Conservation (phyloP, 805 yeast species). For the Schwanniomyces pseudopolymorphus region DNA sequence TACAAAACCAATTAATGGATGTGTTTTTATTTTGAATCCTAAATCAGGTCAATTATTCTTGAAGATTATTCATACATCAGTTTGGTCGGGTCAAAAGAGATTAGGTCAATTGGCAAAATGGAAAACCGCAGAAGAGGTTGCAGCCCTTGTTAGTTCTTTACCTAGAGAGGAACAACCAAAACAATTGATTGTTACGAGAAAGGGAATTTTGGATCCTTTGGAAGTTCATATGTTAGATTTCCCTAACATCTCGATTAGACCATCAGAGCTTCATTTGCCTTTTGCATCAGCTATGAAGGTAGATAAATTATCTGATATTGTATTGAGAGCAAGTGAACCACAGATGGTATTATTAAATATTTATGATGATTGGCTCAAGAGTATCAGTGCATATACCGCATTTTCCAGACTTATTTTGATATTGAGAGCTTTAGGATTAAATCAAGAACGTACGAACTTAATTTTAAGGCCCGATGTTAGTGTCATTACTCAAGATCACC, state of each 20-base stretch:
- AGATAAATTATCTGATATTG: slow-evolving; percentile 75
- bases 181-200: slow-evolving; percentile 85
- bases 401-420: slow-evolving; percentile 83
- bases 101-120: slow-evolving; percentile 92
- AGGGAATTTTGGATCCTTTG: slow-evolving; percentile 89
- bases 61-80: slow-evolving; percentile 88
- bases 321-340: slow-evolving; percentile 85
- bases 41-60: slow-evolving; percentile 86
- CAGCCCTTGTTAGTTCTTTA: slow-evolving; percentile 82
- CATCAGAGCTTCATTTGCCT: slow-evolving; percentile 87
- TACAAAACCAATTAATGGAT: slow-evolving; percentile 92
- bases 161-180: slow-evolving; percentile 95
- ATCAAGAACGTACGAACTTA: slow-evolving; percentile 71
- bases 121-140: slow-evolving; percentile 98
- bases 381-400: slow-evolving; percentile 86
- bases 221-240: slow-evolving; percentile 97
- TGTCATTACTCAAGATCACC: slow-evolving; percentile 69
- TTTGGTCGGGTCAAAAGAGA: slow-evolving; percentile 96
- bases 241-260: slow-evolving; percentile 86
- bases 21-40: slow-evolving; percentile 86
- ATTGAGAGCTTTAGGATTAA: slow-evolving; percentile 78
- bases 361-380: slow-evolving; percentile 91
- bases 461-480: slow-evolving; percentile 75
- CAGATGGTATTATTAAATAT: slow-evolving; percentile 88
- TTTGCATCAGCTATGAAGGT: slow-evolving; percentile 83